These are phyloP conservation scores for Backusella circina DNA, from an alignment of 192 early-diverging fungal genomes.

Conservation along the genomic window DNA sequence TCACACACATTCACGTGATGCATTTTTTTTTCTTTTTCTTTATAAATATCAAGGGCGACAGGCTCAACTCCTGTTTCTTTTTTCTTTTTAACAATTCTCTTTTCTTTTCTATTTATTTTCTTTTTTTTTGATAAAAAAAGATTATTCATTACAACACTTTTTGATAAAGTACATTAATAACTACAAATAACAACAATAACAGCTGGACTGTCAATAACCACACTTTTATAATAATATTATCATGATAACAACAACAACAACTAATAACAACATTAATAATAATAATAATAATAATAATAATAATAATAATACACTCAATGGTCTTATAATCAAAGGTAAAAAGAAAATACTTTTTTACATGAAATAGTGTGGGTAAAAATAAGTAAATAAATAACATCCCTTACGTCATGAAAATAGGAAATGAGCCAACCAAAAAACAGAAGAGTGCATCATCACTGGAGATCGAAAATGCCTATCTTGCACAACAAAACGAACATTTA, in stretches of 20 bases:
- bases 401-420: not conserved
- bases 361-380: not conserved
- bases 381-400: not conserved
- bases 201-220: not conserved
- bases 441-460: conserved; percentile 15
- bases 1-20: not conserved
- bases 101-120: not conserved
- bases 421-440: not conserved
- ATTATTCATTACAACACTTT: not conserved
- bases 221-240: not conserved
- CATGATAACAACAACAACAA: no score
- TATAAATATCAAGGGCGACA: not conserved
- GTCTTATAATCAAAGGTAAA: not conserved
- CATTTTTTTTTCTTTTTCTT: not conserved
- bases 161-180: not conserved
- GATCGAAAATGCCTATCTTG: conserved; percentile 27
- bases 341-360: not conserved
- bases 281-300: not conserved
- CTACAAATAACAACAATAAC: not conserved
- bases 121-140: not conserved
- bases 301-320: not conserved
- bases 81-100: not conserved
- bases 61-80: not conserved
- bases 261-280: no score
- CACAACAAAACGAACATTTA: conserved; percentile 28